Conservation (phyloP, 2,329 filamentous ascomycete species). For the Epichloe sibirici region DNA sequence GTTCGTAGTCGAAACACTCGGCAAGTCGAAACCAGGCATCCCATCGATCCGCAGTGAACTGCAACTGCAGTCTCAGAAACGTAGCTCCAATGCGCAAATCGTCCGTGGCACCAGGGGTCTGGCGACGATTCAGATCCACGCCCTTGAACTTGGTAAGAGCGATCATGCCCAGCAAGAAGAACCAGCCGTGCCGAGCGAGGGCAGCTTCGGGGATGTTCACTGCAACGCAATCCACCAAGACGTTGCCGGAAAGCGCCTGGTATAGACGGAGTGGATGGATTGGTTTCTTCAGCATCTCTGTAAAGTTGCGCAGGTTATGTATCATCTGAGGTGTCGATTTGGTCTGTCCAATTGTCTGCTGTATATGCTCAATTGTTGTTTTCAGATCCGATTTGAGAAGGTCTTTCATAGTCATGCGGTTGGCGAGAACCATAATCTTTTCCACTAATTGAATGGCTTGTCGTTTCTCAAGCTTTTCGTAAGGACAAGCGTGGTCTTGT, state of each 20-base stretch:
- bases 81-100: slow-evolving; percentile 72
- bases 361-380: slow-evolving; percentile 82
- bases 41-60: slow-evolving; percentile 73
- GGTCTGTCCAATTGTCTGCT: slow-evolving; percentile 68
- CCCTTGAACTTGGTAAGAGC: slow-evolving; percentile 72
- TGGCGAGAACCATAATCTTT: slow-evolving; percentile 69
- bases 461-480: slow-evolving; percentile 65
- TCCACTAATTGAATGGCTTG: slow-evolving; percentile 75
- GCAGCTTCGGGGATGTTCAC: slow-evolving; percentile 58
- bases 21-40: slow-evolving; percentile 83
- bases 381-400: slow-evolving; percentile 85
- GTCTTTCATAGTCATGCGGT: slow-evolving; percentile 79
- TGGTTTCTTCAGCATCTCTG: slow-evolving; percentile 67
- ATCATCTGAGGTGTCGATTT: slow-evolving; percentile 70
- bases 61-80: slow-evolving; percentile 70
- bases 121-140: slow-evolving; percentile 58
- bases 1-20: slow-evolving; percentile 76
- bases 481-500: slow-evolving; percentile 67
- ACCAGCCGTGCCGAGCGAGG: slow-evolving; percentile 77
- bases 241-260: slow-evolving; percentile 65
- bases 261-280: slow-evolving; percentile 74
- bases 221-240: slow-evolving; percentile 59
- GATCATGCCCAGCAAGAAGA: slow-evolving; percentile 80
- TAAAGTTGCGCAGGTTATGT: slow-evolving; percentile 79
- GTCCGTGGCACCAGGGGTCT: slow-evolving; percentile 67